Conservation (phyloP, 108 stramenopile species). For the Nitzschia palea region DNA sequence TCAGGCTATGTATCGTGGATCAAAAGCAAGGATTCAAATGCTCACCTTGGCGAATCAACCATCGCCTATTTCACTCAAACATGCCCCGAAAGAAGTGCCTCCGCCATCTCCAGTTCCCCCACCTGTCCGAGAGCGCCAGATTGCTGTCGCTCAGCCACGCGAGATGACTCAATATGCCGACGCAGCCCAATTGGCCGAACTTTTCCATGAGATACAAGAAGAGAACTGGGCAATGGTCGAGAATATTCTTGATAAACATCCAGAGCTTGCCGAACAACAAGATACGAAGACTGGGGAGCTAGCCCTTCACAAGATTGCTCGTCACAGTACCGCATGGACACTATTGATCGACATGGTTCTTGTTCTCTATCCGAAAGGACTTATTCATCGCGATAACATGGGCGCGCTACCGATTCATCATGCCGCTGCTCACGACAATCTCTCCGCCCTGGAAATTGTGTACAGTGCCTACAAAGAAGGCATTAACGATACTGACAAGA, state of each 20-base stretch:
- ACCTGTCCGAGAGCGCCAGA: constrained; percentile 17
- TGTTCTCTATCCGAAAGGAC: constrained; percentile 83
- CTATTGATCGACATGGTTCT: constrained; percentile 87
- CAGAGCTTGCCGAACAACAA: constrained; percentile 77
- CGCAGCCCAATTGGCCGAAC: constrained; percentile 39
- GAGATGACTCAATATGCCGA: constrained; percentile 17
- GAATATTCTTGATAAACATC: constrained; percentile 82
- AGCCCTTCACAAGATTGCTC: constrained; percentile 82
- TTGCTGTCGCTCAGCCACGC: constrained; percentile 8
- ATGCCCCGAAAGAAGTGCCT: constrained; percentile 4
- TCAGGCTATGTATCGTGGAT: constrained; percentile 49
- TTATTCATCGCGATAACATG: constrained; percentile 82
- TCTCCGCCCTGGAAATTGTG: constrained; percentile 83
- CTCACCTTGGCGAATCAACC: background rate
- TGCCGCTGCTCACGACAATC: constrained; percentile 77
- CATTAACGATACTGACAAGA: constrained; percentile 75
- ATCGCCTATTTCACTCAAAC: constrained; percentile 7
- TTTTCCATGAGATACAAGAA: constrained; percentile 66
- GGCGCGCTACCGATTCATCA: constrained; percentile 90
- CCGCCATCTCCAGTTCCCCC: background rate
- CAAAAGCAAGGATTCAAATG: constrained; percentile 16
- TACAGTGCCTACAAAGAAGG: constrained; percentile 90
- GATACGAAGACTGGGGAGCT: constrained; percentile 76
- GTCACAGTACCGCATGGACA: constrained; percentile 78
- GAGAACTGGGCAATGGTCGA: constrained; percentile 91